Evolutionary conservation across 371 early-diverging fungal species (phyloP), one percentile per base, ranked within the genome.

Genomic region (Mortierella sp.): DNA sequence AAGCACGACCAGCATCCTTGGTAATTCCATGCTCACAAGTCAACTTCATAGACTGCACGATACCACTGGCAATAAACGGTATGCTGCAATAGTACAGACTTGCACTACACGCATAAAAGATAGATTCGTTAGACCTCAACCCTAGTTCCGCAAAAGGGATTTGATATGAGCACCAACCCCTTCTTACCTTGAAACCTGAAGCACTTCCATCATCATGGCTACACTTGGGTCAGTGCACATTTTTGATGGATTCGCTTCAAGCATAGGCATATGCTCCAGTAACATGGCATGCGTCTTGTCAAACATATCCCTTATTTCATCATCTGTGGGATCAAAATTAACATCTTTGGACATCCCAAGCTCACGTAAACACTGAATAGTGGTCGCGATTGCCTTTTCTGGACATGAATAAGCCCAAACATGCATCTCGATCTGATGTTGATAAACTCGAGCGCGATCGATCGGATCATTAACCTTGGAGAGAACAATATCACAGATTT

Each of bases 361-460:
- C 16, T 81, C 83, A 1, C 37, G 51, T n/a, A 81, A 37, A n/a
- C 83, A 72, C 37, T 61, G 70, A 28, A 81, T 51, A n/a, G 83
- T 60, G 28, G 70, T 73, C 11, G 28, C 43, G 0, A 61, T 70
- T 1, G 83, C 83, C 28, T 61, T 28, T 1, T 66, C 73, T 1
- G 75, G 62, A 12, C 30, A n/a, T 3, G 63, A 66, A 39, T 76
- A 81, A 0, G 76, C 76, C 83, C 83, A 81, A 3, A 81, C 76
- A n/a, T 59, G 73, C 70, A 81, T 81, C 60, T 81, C 77, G 16
- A 81, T 81, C 68, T 81, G 76, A 8, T 81, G 83, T 43, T 76
- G 68, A 39, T 73, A 76, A 3, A 75, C 75, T 9, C 73, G 66
- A 0, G 83, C 83, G 0, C 83, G 70, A 52, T 81, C 83, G 5